phyloP scores from a whole-genome alignment of 192 early-diverging fungal genomes.

The Phlyctochytrium planicorne region DNA sequence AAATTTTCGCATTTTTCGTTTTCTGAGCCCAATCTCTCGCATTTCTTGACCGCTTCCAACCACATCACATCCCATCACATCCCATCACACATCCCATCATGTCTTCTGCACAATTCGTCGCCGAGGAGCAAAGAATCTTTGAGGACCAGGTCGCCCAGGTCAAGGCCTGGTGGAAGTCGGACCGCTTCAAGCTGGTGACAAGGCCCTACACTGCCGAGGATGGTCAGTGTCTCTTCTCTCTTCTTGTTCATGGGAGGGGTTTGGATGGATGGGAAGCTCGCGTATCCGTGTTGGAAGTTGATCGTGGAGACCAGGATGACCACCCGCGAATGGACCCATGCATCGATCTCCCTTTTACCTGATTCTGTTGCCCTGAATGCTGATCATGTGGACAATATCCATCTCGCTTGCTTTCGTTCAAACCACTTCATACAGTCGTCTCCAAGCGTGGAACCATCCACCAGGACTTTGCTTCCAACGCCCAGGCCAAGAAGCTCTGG shows the following conservation, averaged over 20 bases:
- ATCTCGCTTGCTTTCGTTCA: too few species aligned
- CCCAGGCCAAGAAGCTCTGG: conserved; percentile 94
- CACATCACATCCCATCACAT: too few species aligned
- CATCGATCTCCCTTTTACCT: neutral
- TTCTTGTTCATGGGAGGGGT: neutral
- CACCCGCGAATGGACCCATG: neutral
- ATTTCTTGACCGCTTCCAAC: too few species aligned
- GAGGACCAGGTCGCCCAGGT: conserved; percentile 77
- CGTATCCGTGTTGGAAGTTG: neutral
- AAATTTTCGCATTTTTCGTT: too few species aligned
- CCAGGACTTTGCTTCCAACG: conserved; percentile 75
- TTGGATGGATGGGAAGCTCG: neutral
- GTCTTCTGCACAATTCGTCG: conserved; percentile 24
- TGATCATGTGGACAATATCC: too few species aligned
- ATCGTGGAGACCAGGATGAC: too few species aligned
- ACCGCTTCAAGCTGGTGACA: conserved; percentile 77
- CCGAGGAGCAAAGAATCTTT: conserved; percentile 64
- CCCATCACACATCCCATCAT: too few species aligned
- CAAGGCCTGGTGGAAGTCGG: conserved; percentile 83
- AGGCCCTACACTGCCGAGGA: conserved; percentile 76
- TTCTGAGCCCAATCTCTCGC: too few species aligned
- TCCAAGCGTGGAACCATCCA: conserved; percentile 83
- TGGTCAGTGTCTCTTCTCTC: conserved; percentile 25
- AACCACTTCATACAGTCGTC: conserved; percentile 56
- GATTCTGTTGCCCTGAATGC: neutral